Percentiles rank a stretch among this genome's conserved stretches.
Evolutionary conservation across 352 stramenopile genomes (phyloP).

Genomic region (Pythium periplocum): DNA sequence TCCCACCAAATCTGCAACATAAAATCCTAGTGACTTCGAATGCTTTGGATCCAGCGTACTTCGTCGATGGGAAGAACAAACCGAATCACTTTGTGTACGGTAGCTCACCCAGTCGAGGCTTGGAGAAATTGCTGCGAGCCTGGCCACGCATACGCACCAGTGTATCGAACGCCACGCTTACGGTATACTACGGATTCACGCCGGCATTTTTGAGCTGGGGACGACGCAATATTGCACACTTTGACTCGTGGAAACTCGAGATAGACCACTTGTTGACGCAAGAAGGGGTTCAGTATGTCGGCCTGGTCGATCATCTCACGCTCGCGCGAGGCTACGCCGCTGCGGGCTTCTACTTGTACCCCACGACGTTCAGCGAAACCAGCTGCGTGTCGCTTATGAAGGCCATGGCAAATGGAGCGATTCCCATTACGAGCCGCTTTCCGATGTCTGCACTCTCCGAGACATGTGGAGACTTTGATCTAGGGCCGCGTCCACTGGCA

Average conservation of each 20-base stretch:
- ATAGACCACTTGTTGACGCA: constrained; percentile 38
- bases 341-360: constrained; percentile 89
- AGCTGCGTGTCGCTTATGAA: constrained; percentile 93
- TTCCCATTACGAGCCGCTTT: constrained; percentile 86
- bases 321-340: constrained; percentile 60
- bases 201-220: constrained; percentile 71
- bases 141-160: constrained; percentile 68
- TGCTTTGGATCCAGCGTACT: constrained; percentile 61
- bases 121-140: constrained; percentile 50
- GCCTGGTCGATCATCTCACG: constrained; percentile 75
- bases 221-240: constrained; percentile 30
- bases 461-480: constrained; percentile 60
- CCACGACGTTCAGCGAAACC: constrained; percentile 86
- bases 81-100: constrained; percentile 77
- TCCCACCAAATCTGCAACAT: constrained; percentile 33
- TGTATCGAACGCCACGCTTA: constrained; percentile 54
- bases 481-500: constrained; percentile 47
- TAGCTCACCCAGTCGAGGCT: constrained; percentile 74
- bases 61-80: constrained; percentile 27
- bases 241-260: constrained; percentile 48
- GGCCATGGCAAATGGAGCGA: constrained; percentile 83
- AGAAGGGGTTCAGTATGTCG: constrained; percentile 61
- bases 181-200: constrained; percentile 89
- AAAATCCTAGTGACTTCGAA: constrained; percentile 69
- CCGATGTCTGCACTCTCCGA: constrained; percentile 56